Conservation (phyloP, 2,329 filamentous ascomycete genomes). For the Ophiostoma australiae region DNA sequence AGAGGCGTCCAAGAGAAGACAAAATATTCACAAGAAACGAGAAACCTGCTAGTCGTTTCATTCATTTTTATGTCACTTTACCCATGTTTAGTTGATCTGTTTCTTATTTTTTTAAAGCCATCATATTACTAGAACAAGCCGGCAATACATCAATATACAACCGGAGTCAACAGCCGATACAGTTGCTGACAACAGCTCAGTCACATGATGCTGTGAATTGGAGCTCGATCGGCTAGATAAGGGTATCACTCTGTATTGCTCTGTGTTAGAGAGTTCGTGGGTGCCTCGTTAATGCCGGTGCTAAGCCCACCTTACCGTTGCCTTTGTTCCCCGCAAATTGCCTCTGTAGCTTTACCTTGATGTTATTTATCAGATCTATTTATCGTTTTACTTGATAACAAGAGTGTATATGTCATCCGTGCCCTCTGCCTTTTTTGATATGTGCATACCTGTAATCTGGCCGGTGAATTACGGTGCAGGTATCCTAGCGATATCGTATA, state of each 20-base stretch:
- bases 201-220: background rate
- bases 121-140: background rate
- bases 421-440: background rate
- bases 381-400: background rate
- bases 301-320: background rate
- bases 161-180: background rate
- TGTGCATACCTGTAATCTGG: too few relatives aligned
- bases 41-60: background rate
- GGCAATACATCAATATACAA: background rate
- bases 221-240: background rate
- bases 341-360: background rate
- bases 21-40: background rate
- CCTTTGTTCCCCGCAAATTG: background rate
- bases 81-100: background rate
- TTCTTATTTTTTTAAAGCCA: background rate
- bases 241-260: background rate
- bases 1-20: background rate
- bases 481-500: background rate
- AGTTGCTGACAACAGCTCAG: background rate
- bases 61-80: background rate
- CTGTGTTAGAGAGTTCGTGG: background rate
- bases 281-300: background rate
- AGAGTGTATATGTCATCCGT: background rate
- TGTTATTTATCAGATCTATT: background rate
- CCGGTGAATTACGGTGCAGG: background rate